A percentile compares a stretch with the other conserved stretches of the same genome.
Evolutionary conservation across 225 moss, liverwort and hornwort genomes (phyloP).

Genomic region (Physcomitrellopsis africana): DNA sequence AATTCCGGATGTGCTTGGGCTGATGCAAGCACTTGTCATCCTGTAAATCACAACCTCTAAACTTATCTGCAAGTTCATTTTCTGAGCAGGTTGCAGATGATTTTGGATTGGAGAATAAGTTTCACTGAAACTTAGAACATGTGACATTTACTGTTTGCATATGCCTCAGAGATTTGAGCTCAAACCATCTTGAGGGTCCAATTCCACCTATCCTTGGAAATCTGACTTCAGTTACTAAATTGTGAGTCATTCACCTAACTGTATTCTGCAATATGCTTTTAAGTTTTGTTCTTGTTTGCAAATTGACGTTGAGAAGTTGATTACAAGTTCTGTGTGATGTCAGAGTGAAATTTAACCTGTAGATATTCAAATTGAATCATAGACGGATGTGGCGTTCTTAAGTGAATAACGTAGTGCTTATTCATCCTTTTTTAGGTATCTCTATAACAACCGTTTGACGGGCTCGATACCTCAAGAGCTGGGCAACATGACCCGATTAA

Average conservation of each 20-base stretch:
- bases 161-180: conserved; percentile 52
- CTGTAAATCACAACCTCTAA: conserved; percentile 38
- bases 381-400: neutral
- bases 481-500: conserved; percentile 62
- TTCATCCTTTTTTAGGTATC: conserved; percentile 41
- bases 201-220: conserved; percentile 68
- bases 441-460: conserved; percentile 59
- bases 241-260: conserved; percentile 39
- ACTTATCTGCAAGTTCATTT: neutral
- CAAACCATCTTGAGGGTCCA: conserved; percentile 55
- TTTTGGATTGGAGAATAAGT: neutral
- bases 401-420: neutral
- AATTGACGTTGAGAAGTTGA: neutral
- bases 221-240: conserved; percentile 62
- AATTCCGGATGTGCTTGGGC: conserved; percentile 59
- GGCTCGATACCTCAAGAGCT: conserved; percentile 62
- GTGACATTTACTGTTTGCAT: conserved; percentile 19
- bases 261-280: neutral
- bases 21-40: conserved; percentile 65
- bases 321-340: neutral
- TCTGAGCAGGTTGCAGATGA: neutral
- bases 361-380: neutral
- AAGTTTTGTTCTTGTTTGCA: neutral
- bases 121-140: neutral
- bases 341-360: neutral